phyloP scores from a whole-genome alignment of 2,329 filamentous ascomycete genomes.

The Fusarium nurragi region DNA sequence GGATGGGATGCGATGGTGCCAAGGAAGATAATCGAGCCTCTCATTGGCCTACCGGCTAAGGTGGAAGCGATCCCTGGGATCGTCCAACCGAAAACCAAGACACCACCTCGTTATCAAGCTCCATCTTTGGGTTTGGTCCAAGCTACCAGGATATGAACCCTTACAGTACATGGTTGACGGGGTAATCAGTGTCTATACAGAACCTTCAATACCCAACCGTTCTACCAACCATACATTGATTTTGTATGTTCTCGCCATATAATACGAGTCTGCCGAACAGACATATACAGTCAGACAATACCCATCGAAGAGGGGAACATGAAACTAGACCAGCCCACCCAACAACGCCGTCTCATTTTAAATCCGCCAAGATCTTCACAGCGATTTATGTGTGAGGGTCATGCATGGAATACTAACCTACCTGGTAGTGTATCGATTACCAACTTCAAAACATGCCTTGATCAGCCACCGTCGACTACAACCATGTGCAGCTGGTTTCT shows the following conservation, averaged over 20 bases:
- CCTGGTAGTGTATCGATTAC: not conserved
- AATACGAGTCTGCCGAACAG: not conserved
- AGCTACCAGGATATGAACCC: constrained; percentile 15
- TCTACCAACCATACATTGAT: not conserved
- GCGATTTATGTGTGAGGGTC: constrained; percentile 15
- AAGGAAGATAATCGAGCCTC: constrained; percentile 21
- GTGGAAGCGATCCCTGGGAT: constrained; percentile 26
- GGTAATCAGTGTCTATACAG: not conserved
- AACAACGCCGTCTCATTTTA: constrained; percentile 35
- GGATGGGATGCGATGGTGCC: constrained; percentile 16
- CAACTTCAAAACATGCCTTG: not conserved
- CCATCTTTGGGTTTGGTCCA: constrained; percentile 1
- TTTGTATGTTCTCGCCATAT: not conserved
- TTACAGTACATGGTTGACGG: constrained; percentile 8
- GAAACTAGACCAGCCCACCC: constrained; percentile 34
- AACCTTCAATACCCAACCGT: not conserved
- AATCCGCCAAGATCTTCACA: constrained; percentile 15
- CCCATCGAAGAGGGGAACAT: constrained; percentile 5
- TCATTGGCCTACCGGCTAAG: constrained; percentile 28
- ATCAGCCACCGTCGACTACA: not conserved
- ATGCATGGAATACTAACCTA: not conserved
- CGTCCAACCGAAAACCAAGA: constrained; percentile 25
- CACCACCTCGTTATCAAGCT: constrained; percentile 23
- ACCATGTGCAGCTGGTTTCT: not conserved
- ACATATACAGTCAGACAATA: not conserved